Base-by-base conservation (phyloP, 164 flowering plant species). In the Vitis vinifera region DNA sequence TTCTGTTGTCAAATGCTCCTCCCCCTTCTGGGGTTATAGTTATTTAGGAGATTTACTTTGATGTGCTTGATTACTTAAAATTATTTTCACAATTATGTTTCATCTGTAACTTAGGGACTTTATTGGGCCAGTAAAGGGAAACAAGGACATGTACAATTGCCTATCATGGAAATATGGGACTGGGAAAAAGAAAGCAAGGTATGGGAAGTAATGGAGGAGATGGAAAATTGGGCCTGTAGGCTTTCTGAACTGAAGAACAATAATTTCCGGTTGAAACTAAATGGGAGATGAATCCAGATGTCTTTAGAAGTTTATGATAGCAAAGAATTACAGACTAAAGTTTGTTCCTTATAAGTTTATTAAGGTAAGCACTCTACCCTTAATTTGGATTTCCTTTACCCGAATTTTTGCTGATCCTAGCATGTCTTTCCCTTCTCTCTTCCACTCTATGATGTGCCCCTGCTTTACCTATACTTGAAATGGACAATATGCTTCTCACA, bases 201-300 rank as follows among this genome's bases (percentile, higher is more conserved):
- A 53, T 71, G 83, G 76, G 76, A 80, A 77, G 65, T 55, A 52
- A 74, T 59, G 59, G 83, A 80, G 55, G 66, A 74, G 29, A 75
- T 80, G 76, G 83, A 74, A 77, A 67, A 48, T 71, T 80, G 83
- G 83, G 83, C 72, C 49, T 7, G n/a, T 11, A 70, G 66, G 75
- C 62, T 63, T 37, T 19, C 65, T 29, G 48, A 47, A 55, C 52
- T 60, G 73, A 30, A 52, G 51, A 16, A 29, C 62, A 48, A 57
- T 29, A 44, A 17, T 7, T 56, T 67, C 63, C 50, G n/a, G 12
- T 51, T 19, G 10, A n/a, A 14, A 57, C 19, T 4, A 16, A 19
- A 16, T 17, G 19, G 49, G 31, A 37, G 57, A 72, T n/a, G 16
- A 37, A 37, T 37, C 44, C 44, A 37, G 44, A 37, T 31, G 44